These are phyloP conservation scores for Aspergillus pseudoglaucus DNA, from an alignment of 2,329 filamentous ascomycete genomes.

Conservation along the genomic window DNA sequence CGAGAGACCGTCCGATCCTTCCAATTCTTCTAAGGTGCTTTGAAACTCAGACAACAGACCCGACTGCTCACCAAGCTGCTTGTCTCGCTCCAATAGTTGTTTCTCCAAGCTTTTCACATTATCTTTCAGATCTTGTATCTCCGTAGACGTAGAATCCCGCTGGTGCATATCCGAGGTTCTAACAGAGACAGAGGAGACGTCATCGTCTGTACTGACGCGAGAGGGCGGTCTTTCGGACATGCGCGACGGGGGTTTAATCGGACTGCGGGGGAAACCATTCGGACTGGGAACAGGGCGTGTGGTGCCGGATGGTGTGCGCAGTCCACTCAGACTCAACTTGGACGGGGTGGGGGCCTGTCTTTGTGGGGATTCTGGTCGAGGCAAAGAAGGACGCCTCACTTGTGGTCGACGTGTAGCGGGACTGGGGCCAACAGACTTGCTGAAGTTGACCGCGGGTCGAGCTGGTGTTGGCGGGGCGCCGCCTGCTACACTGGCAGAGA, in stretches of 20 bases:
- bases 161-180: constrained; percentile 24
- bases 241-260: constrained; percentile 33
- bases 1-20: constrained; percentile 68
- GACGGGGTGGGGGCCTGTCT: constrained; percentile 46
- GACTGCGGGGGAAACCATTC: constrained; percentile 42
- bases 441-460: constrained; percentile 70
- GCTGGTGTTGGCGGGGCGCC: constrained; percentile 63
- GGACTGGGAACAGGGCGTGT: constrained; percentile 20
- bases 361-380: constrained; percentile 78
- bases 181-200: constrained; percentile 19
- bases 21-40: constrained; percentile 72
- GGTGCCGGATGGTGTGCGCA: constrained; percentile 50
- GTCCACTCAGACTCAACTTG: constrained; percentile 48
- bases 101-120: constrained; percentile 67
- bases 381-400: constrained; percentile 64
- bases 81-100: constrained; percentile 76
- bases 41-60: constrained; percentile 84
- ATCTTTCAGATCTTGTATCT: constrained; percentile 49
- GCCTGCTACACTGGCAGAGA: constrained; percentile 32
- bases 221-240: constrained; percentile 35
- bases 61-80: constrained; percentile 82
- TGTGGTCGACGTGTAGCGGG: constrained; percentile 62
- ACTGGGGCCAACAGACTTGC: constrained; percentile 75
- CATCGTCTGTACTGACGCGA: constrained; percentile 33
- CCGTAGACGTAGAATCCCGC: constrained; percentile 19